Percentiles rank a stretch among this genome's conserved stretches.
phyloP scores from a whole-genome alignment of 495 filamentous ascomycete species.

The Pyrenopolyporus hunteri region DNA sequence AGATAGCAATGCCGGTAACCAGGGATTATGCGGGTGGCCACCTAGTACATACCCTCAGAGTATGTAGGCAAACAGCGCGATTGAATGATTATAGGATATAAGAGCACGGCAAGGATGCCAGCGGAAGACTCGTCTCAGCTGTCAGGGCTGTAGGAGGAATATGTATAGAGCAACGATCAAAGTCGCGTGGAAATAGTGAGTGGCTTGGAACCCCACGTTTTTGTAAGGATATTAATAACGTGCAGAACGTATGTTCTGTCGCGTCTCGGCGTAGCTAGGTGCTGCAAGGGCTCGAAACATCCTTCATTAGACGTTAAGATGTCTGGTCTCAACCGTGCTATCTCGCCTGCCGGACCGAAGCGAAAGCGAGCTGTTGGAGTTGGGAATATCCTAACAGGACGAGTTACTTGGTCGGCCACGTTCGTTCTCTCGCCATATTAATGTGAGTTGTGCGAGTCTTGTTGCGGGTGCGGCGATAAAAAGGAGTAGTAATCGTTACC shows the following conservation, averaged over 20 bases:
- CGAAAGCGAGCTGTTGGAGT: conserved; percentile 38
- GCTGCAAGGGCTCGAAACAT: conserved; percentile 40
- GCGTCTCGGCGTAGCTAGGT: conserved; percentile 24
- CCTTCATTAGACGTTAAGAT: conserved; percentile 32
- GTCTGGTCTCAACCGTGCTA: conserved; percentile 33
- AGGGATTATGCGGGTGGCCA: no score
- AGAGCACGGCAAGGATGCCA: neutral
- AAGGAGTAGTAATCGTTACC: conserved; percentile 9
- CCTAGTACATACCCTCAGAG: no score
- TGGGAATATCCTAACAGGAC: conserved; percentile 14
- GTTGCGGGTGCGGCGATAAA: conserved; percentile 8
- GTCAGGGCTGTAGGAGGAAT: neutral
- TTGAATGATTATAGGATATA: no score
- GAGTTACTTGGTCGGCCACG: conserved; percentile 1
- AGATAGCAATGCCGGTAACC: no score
- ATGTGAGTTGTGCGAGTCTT: conserved; percentile 11
- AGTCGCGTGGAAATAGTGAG: conserved; percentile 14
- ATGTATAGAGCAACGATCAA: conserved; percentile 13
- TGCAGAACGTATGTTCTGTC: conserved; percentile 30
- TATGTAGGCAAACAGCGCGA: no score
- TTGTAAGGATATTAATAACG: conserved; percentile 35
- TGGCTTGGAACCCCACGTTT: conserved; percentile 41
- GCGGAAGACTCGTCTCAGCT: neutral
- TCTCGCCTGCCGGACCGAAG: conserved; percentile 19
- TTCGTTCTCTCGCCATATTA: conserved; percentile 9